Percentiles rank a stretch among this genome's conserved stretches.
phyloP scores from a whole-genome alignment of 768 basidiomycete species.

The Trametes elegans region DNA sequence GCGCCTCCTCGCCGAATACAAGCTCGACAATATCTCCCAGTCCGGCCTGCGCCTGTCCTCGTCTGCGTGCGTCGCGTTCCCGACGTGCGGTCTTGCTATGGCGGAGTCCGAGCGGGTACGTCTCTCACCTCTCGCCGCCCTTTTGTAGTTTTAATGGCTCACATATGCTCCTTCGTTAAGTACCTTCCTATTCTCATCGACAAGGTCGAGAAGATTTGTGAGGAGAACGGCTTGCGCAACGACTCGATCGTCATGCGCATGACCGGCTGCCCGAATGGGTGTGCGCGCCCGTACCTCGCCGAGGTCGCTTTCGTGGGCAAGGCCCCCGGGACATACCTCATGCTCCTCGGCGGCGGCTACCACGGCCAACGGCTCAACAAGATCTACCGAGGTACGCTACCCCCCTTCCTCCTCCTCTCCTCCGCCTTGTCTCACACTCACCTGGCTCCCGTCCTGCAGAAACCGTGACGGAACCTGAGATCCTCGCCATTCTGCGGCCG shows the following conservation, averaged over 20 bases:
- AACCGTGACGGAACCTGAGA: slow-evolving; percentile 87
- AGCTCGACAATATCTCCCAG: slow-evolving; percentile 82
- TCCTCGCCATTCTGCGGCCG: slow-evolving; percentile 80
- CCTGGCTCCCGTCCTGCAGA: slow-evolving; percentile 40
- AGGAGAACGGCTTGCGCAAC: slow-evolving; percentile 88
- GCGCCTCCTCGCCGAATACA: slow-evolving; percentile 75
- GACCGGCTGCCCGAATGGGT: slow-evolving; percentile 96
- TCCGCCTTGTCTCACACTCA: background rate
- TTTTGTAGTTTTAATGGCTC: background rate
- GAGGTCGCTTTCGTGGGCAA: slow-evolving; percentile 98
- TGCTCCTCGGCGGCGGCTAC: slow-evolving; percentile 96
- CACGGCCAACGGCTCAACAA: slow-evolving; percentile 94
- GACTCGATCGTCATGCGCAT: slow-evolving; percentile 98
- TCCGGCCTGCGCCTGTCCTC: slow-evolving; percentile 82
- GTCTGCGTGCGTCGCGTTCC: slow-evolving; percentile 97
- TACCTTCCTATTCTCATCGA: slow-evolving; percentile 91
- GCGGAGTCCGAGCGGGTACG: slow-evolving; percentile 71
- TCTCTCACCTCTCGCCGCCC: slow-evolving; percentile 7
- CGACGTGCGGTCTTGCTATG: slow-evolving; percentile 88
- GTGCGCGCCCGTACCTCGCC: slow-evolving; percentile 90
- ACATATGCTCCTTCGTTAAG: slow-evolving; percentile 33
- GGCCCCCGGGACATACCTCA: slow-evolving; percentile 86
- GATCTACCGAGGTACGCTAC: slow-evolving; percentile 84
- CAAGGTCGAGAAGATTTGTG: slow-evolving; percentile 94
- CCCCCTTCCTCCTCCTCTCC: slow-evolving; percentile 3